These are phyloP conservation scores for Priceomyces carsonii DNA, from an alignment of 805 yeast genomes.

Conservation along the genomic window DNA sequence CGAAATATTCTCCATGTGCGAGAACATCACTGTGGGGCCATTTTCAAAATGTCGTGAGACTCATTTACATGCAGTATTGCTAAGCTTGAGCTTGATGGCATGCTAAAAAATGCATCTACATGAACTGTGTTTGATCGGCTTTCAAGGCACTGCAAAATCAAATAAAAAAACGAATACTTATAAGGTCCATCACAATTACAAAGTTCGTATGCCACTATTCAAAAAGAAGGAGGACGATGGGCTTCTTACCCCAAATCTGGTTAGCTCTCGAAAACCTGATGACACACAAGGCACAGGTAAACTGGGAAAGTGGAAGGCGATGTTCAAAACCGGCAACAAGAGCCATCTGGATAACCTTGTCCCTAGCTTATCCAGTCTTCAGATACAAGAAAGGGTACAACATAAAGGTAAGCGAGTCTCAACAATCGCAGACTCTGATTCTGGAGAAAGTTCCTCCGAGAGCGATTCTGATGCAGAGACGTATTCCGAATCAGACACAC, in stretches of 20 bases:
- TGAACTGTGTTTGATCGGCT: too few species aligned
- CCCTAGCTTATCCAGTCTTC: constrained; percentile 1
- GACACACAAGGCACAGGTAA: neutral
- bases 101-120: too few species aligned
- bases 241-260: neutral
- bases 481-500: constrained; percentile 3
- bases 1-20: too few species aligned
- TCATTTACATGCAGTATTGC: too few species aligned
- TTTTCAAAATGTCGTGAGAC: too few species aligned
- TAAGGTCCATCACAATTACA: too few species aligned
- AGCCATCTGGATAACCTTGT: too few species aligned
- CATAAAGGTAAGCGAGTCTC: constrained; percentile 8
- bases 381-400: neutral
- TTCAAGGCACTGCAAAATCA: too few species aligned
- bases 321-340: too few species aligned
- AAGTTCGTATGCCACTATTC: constrained; percentile 7
- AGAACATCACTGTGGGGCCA: too few species aligned
- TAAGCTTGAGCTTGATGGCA: too few species aligned
- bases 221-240: constrained; percentile 2
- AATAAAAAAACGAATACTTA: too few species aligned
- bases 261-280: neutral
- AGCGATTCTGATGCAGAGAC: constrained; percentile 9
- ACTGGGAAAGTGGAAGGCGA: constrained; percentile 3
- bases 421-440: constrained; percentile 14
- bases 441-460: constrained; percentile 10